phyloP scores from a whole-genome alignment of 208 protist species.

The Hexamita inflata region DNA sequence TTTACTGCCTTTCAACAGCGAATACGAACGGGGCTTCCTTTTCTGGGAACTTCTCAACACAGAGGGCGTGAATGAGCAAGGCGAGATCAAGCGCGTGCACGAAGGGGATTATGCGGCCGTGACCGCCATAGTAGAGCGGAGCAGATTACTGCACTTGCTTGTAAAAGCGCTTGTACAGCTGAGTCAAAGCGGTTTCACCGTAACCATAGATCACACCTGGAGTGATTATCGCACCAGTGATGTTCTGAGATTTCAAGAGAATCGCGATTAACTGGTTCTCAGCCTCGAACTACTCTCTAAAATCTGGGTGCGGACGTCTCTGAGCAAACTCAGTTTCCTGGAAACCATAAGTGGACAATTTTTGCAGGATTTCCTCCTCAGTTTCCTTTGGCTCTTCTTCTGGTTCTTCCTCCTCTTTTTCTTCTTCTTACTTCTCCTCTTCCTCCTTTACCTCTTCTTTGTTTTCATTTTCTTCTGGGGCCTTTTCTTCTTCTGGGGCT shows the following conservation, averaged over 20 bases:
- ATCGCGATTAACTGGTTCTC: slow-evolving; percentile 1
- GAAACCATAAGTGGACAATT: not conserved
- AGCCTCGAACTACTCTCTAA: not conserved
- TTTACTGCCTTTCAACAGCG: slow-evolving; percentile 19
- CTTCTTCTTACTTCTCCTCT: not conserved
- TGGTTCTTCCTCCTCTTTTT: not conserved
- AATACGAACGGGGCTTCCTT: slow-evolving; percentile 20
- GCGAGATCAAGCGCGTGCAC: slow-evolving; percentile 19
- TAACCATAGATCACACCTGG: slow-evolving; percentile 24
- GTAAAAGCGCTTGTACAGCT: not conserved
- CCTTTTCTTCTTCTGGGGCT: not conserved
- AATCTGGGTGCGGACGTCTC: slow-evolving; percentile 16
- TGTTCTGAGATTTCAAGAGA: not conserved
- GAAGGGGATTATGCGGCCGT: not conserved
- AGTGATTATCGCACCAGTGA: slow-evolving; percentile 1
- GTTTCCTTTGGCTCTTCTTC: not conserved
- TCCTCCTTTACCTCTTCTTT: slow-evolving; percentile 1
- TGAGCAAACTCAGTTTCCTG: not conserved
- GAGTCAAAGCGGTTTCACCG: slow-evolving; percentile 8
- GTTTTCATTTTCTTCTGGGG: not conserved
- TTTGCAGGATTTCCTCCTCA: not conserved
- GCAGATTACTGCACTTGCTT: too few relatives aligned
- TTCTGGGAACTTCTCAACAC: not conserved
- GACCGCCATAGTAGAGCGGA: slow-evolving; percentile 19
- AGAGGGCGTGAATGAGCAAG: not conserved